phyloP scores from a whole-genome alignment of 352 stramenopile species.

The Globisporangium megalacanthum region DNA sequence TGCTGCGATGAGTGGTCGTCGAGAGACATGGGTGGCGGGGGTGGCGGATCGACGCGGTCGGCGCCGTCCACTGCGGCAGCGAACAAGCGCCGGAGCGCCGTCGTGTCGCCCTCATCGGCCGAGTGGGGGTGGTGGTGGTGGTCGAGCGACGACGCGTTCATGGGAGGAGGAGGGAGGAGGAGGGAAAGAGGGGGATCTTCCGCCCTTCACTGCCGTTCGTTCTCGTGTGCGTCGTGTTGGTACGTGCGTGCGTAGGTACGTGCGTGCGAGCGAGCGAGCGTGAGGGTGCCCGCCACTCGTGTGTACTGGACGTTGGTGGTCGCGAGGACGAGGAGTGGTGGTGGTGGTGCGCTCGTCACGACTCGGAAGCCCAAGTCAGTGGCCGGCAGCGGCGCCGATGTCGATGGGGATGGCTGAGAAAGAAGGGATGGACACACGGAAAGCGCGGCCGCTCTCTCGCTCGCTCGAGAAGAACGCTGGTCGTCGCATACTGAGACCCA shows the following conservation, averaged over 20 bases:
- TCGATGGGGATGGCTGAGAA: too few relatives aligned
- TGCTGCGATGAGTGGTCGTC: background rate
- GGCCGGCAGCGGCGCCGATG: too few relatives aligned
- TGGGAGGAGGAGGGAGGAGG: background rate
- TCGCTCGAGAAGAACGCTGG: too few relatives aligned
- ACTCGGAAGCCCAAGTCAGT: too few relatives aligned
- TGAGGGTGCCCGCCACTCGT: background rate
- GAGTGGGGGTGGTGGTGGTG: background rate
- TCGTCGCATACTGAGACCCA: too few relatives aligned
- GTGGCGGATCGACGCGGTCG: background rate
- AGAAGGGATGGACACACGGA: too few relatives aligned
- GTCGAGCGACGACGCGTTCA: background rate
- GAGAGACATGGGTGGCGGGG: background rate
- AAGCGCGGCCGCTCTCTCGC: too few relatives aligned
- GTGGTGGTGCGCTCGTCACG: background rate
- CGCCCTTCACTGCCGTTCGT: background rate
- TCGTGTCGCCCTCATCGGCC: background rate
- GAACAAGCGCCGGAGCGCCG: slow-evolving; percentile 4
- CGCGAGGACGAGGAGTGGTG: background rate
- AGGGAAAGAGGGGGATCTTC: background rate
- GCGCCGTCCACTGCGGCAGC: background rate
- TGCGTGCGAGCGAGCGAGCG: background rate
- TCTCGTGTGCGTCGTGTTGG: background rate
- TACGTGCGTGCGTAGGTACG: background rate
- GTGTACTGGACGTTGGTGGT: too few relatives aligned